Percentiles rank a stretch among this genome's conserved stretches.
These are phyloP conservation scores for Climacium dendroides DNA, from an alignment of 225 moss, liverwort and hornwort genomes.

Conservation along the genomic window DNA sequence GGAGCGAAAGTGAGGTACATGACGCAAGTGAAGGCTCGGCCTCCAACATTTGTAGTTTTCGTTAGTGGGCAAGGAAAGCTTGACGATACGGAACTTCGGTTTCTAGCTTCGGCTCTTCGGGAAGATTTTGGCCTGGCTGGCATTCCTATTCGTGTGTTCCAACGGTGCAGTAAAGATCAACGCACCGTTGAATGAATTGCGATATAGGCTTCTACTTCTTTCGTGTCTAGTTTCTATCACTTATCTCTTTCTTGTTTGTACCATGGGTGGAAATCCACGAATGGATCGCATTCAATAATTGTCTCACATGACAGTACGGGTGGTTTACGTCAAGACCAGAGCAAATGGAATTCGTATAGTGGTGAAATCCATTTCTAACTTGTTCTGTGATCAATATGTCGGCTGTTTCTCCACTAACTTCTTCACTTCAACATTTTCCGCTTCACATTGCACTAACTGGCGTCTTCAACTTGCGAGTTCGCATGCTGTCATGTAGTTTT, in stretches of 20 bases:
- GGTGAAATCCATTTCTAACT: not conserved
- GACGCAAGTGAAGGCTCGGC: conserved; percentile 98
- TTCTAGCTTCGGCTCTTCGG: conserved; percentile 79
- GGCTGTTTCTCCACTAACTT: not conserved
- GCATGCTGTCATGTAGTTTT: not conserved
- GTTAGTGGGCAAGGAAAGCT: conserved; percentile 80
- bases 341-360: not conserved
- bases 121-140: conserved; percentile 80
- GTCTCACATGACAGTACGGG: not conserved
- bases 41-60: conserved; percentile 97
- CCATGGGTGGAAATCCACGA: not conserved
- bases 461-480: not conserved
- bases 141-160: conserved; percentile 79
- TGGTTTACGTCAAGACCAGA: not conserved
- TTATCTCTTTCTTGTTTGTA: not conserved
- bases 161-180: conserved; percentile 60
- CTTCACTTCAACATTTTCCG: not conserved
- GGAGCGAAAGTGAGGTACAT: conserved; percentile 88
- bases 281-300: not conserved
- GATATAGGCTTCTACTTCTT: not conserved
- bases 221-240: not conserved
- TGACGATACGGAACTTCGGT: conserved; percentile 80
- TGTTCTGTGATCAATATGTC: not conserved
- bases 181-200: conserved; percentile 2
- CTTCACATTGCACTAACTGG: not conserved